phyloP scores from a whole-genome alignment of 306 rosid genomes.

The Cyamopsis tetragonoloba region DNA sequence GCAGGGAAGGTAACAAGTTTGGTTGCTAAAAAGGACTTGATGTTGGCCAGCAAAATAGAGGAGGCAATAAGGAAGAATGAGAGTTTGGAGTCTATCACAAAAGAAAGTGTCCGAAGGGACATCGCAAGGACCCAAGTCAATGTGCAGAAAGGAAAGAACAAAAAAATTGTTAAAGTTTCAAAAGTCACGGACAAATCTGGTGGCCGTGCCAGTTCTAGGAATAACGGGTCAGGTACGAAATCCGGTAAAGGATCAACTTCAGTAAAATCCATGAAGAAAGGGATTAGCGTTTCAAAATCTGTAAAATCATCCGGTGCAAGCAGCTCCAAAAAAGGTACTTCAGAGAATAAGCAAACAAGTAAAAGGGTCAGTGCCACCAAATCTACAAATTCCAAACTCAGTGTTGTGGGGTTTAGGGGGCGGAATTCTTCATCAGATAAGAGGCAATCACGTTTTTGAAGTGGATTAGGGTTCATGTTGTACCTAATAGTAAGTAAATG shows the following conservation, averaged over 20 bases:
- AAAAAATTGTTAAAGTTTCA: conserved; percentile 41
- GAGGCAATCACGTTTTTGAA: conserved; percentile 40
- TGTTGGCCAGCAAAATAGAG: conserved; percentile 71
- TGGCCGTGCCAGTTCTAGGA: conserved; percentile 29
- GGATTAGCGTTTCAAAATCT: conserved; percentile 29
- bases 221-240: conserved; percentile 23
- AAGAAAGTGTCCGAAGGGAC: conserved; percentile 63
- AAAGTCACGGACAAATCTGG: conserved; percentile 38
- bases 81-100: conserved; percentile 78
- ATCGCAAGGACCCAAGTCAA: conserved; percentile 54
- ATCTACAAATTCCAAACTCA: conserved; percentile 57
- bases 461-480: conserved; percentile 18
- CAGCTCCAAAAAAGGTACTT: conserved; percentile 38
- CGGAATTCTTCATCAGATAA: conserved; percentile 50
- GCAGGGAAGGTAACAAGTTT: conserved; percentile 96
- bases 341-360: conserved; percentile 42
- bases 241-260: conserved; percentile 34
- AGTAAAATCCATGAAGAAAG: conserved; percentile 35
- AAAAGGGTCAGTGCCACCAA: conserved; percentile 38
- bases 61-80: conserved; percentile 90
- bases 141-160: conserved; percentile 49
- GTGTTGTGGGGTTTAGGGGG: conserved; percentile 88
- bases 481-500: not conserved
- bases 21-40: conserved; percentile 60
- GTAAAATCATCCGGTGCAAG: conserved; percentile 35